Conservation (phyloP, 495 filamentous ascomycete species). For the Penicillium canariense region DNA sequence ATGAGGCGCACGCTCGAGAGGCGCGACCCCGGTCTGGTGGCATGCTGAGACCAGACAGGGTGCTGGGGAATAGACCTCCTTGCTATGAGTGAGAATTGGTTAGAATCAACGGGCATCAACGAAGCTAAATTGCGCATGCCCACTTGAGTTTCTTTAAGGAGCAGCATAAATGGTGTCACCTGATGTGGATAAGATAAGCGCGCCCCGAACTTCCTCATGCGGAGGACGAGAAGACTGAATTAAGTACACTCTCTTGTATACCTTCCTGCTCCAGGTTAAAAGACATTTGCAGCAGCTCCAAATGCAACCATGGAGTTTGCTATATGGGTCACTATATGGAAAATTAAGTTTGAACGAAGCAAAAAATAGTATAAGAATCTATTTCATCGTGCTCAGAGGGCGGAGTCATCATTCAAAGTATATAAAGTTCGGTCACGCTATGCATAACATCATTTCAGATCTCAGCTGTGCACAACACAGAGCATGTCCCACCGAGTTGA, state of each 20-base stretch:
- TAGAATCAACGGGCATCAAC: background rate
- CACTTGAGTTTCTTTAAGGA: background rate
- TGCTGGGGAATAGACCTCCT: background rate
- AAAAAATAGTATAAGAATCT: background rate
- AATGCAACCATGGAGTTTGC: too few relatives aligned
- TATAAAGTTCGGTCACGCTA: constrained; percentile 11
- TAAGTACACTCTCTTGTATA: too few relatives aligned
- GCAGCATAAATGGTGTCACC: constrained; percentile 12
- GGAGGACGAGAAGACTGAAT: background rate
- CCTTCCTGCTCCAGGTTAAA: too few relatives aligned
- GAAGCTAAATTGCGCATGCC: background rate
- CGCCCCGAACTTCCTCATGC: constrained; percentile 9
- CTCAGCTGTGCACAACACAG: background rate
- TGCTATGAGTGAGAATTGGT: background rate
- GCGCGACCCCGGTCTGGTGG: constrained; percentile 44
- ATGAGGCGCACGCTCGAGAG: constrained; percentile 43
- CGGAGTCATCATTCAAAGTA: background rate
- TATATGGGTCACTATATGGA: background rate
- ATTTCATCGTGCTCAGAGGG: background rate
- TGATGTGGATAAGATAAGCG: constrained; percentile 23
- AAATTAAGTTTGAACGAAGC: background rate
- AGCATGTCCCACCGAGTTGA: background rate
- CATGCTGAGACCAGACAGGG: constrained; percentile 25
- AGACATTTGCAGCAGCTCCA: too few relatives aligned
- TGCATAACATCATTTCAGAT: constrained; percentile 15